These are phyloP conservation scores for Fusarium graminum DNA, from an alignment of 2,329 filamentous ascomycete species.

Conservation along the genomic window DNA sequence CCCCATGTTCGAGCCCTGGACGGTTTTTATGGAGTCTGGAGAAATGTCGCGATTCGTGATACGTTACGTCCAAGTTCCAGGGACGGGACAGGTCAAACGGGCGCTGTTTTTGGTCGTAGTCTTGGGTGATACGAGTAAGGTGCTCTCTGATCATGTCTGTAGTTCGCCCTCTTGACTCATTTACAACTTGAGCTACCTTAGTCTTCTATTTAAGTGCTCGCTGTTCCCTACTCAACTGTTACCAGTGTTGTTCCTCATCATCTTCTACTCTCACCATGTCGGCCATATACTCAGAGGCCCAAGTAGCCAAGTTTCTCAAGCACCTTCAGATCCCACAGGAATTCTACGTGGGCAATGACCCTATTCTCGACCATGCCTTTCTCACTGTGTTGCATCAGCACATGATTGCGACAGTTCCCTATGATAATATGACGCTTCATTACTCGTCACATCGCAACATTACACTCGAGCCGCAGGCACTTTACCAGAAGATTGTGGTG, in stretches of 20 bases:
- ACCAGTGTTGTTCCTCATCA: slow-evolving; percentile 7
- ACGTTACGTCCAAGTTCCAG: slow-evolving; percentile 33
- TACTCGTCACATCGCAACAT: slow-evolving; percentile 59
- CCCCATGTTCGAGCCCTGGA: slow-evolving; percentile 29
- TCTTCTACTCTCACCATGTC: slow-evolving; percentile 43
- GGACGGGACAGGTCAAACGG: slow-evolving; percentile 9
- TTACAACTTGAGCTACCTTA: slow-evolving; percentile 10
- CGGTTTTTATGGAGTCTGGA: slow-evolving; percentile 36
- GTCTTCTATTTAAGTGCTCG: slow-evolving; percentile 8
- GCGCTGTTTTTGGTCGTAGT: slow-evolving; percentile 12
- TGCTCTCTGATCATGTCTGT: slow-evolving; percentile 19
- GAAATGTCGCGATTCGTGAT: slow-evolving; percentile 27
- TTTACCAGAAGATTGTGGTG: slow-evolving; percentile 64
- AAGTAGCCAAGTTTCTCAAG: slow-evolving; percentile 49
- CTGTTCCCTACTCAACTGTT: slow-evolving; percentile 6
- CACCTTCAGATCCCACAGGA: slow-evolving; percentile 48
- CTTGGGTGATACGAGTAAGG: slow-evolving; percentile 38
- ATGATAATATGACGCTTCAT: slow-evolving; percentile 69
- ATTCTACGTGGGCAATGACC: slow-evolving; percentile 47
- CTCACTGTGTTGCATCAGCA: slow-evolving; percentile 58
- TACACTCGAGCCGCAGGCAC: slow-evolving; percentile 59
- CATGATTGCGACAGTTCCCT: slow-evolving; percentile 66
- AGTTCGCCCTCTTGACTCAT: slow-evolving; percentile 30
- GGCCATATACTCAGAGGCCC: slow-evolving; percentile 47
- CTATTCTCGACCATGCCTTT: slow-evolving; percentile 50